These are phyloP conservation scores for Gliomastix tumulicola DNA, from an alignment of 2,329 filamentous ascomycete species.

Conservation along the genomic window DNA sequence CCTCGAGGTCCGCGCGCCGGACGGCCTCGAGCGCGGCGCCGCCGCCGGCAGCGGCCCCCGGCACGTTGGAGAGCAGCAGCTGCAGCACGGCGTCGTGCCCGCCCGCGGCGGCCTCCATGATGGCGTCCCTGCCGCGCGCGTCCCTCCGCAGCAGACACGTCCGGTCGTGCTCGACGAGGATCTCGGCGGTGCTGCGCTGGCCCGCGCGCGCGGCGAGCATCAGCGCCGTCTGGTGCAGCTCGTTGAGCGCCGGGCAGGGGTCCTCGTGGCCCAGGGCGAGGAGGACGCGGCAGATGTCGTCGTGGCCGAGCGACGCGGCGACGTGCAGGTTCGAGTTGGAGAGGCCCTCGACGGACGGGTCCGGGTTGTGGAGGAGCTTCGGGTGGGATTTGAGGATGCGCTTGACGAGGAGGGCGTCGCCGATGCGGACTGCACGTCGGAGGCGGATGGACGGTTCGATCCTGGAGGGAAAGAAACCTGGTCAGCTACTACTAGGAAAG, in stretches of 20 bases:
- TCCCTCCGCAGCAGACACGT: constrained; percentile 59
- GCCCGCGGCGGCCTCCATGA: constrained; percentile 56
- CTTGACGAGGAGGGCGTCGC: constrained; percentile 63
- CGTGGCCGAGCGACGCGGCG: constrained; percentile 65
- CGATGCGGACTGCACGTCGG: constrained; percentile 72
- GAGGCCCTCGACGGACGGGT: constrained; percentile 58
- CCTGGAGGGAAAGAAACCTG: no score
- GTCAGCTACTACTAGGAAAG: no score
- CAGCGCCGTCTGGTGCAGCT: constrained; percentile 71
- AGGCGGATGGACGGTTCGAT: constrained; percentile 72
- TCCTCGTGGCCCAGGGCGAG: constrained; percentile 69
- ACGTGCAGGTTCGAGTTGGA: constrained; percentile 83
- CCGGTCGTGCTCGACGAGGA: constrained; percentile 60
- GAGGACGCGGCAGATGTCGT: constrained; percentile 62
- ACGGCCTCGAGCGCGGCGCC: constrained; percentile 45
- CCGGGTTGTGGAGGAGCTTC: constrained; percentile 68
- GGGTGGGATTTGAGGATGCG: constrained; percentile 73
- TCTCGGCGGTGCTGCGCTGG: constrained; percentile 66
- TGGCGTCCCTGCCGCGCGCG: constrained; percentile 61
- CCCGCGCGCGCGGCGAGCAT: constrained; percentile 68
- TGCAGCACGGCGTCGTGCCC: constrained; percentile 61
- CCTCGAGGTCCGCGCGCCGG: constrained; percentile 55
- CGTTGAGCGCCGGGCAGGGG: constrained; percentile 69
- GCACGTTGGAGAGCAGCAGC: constrained; percentile 54
- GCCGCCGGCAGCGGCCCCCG: constrained; percentile 43